Conservation (phyloP, 768 basidiomycete genomes). For the Cubamyces lactineus region DNA sequence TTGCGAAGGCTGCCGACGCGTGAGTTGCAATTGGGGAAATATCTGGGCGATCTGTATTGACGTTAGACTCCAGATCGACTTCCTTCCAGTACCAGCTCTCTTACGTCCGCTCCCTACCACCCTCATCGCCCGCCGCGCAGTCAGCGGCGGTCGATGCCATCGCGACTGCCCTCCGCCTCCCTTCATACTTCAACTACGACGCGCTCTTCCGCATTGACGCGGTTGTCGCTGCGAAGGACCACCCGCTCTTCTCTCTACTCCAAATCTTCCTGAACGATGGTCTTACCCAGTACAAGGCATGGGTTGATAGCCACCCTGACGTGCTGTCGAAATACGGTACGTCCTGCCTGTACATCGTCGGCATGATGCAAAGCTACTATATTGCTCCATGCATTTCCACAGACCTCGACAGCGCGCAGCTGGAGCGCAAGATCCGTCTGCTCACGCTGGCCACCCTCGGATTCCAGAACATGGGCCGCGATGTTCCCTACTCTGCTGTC, state of each 20-base stretch:
- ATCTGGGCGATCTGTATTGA: not conserved
- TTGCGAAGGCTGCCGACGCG: conserved; percentile 59
- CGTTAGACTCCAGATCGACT: conserved; percentile 43
- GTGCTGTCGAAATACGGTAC: conserved; percentile 61
- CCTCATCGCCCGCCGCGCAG: conserved; percentile 53
- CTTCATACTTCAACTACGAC: conserved; percentile 80
- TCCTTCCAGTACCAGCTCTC: conserved; percentile 69
- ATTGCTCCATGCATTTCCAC: not conserved
- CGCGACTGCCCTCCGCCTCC: conserved; percentile 64
- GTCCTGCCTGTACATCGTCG: not conserved
- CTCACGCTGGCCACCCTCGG: conserved; percentile 76
- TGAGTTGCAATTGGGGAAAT: conserved; percentile 41
- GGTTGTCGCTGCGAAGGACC: conserved; percentile 63
- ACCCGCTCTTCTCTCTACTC: conserved; percentile 75
- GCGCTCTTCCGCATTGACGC: conserved; percentile 76
- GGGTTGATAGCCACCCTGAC: conserved; percentile 55
- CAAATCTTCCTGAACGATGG: conserved; percentile 73
- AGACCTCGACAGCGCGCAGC: conserved; percentile 61
- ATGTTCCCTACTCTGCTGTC: conserved; percentile 71
- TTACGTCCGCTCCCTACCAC: conserved; percentile 62
- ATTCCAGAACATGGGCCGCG: conserved; percentile 75
- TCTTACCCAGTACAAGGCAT: conserved; percentile 61
- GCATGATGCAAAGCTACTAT: not conserved
- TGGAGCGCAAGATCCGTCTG: conserved; percentile 81
- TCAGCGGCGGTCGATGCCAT: conserved; percentile 63